Conservation (phyloP, 371 early-diverging fungal genomes). For the Zopfochytrium polystomum region DNA sequence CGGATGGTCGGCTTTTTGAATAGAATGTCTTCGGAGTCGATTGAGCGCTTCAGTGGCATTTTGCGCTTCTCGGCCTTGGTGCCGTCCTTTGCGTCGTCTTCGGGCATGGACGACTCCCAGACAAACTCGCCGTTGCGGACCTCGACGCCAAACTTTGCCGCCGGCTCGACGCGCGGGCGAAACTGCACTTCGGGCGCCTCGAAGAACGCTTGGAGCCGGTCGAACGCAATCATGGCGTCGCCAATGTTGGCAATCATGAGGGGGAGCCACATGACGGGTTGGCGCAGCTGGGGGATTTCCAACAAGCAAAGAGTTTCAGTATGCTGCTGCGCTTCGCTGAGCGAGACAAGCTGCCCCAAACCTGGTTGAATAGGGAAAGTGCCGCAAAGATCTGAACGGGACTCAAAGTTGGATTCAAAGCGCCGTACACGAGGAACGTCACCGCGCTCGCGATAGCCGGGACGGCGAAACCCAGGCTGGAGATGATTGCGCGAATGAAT, state of each 20-base stretch:
- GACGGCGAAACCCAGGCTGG: conserved; percentile 24
- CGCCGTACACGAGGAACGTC: conserved; percentile 30
- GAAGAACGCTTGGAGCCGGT: conserved; percentile 24
- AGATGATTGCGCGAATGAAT: conserved; percentile 19
- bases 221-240: conserved; percentile 23
- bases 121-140: conserved; percentile 21
- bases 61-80: background rate
- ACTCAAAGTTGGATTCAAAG: conserved; percentile 1
- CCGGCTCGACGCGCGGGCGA: conserved; percentile 11
- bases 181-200: conserved; percentile 25
- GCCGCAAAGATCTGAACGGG: conserved; percentile 24
- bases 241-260: conserved; percentile 18
- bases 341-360: background rate
- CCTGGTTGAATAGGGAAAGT: conserved; percentile 34
- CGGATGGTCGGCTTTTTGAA: conserved; percentile 1
- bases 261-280: conserved; percentile 35
- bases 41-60: background rate
- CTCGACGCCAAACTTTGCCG: conserved; percentile 14
- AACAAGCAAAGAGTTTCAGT: background rate
- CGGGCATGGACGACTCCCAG: conserved; percentile 21
- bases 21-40: background rate
- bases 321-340: background rate
- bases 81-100: conserved; percentile 3
- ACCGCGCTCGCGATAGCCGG: conserved; percentile 20
- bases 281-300: conserved; percentile 13